Evolutionary conservation across 306 rosid species (phyloP), one percentile per base, ranked within the genome.

Genomic region (Dryas alaskensis): DNA sequence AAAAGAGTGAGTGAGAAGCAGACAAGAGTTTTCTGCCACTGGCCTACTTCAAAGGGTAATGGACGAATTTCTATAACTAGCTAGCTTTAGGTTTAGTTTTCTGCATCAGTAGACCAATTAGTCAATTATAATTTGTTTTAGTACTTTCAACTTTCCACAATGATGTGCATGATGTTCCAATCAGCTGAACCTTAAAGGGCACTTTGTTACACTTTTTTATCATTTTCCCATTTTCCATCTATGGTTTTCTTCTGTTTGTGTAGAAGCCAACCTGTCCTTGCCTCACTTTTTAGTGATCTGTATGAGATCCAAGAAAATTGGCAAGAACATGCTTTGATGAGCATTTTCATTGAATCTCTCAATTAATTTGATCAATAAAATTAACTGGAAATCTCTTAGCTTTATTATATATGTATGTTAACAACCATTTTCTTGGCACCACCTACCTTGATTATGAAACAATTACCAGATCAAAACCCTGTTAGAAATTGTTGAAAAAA

Each of bases 291-390:
- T 22, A 22, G 55, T 71, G 79, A 40, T 46, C 16, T 73, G 51
- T 77, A 74, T 69, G 86, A 81, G 83, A 84, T 83, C 77, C 63
- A 81, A 67, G 58, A 65, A 71, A 44, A 78, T 69, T 81, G 81
- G 72, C 47, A 86, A 83, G 81, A 83, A 83, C 81, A 73, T 75
- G 80, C 74, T 60, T 75, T 22, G 22, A 22, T 79, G 66, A 75
- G 69, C 81, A 81, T 81, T 72, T 68, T 68, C 40, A 74, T 73
- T 84, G 40, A 82, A 31, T 57, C 70, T 19, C 19, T 19, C 19
- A 19, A 19, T 19, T 19, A 19, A 19, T 63, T 37, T 72, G 22
- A 72, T 72, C 69, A 77, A 60, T 60, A 48, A 68, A 19, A 62
- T 60, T 19, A 19, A 19, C 19, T 22, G n/a, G 27, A 16, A 70